Evolutionary conservation across 129 eudicot genomes (phyloP), one percentile per base, ranked within the genome.

Genomic region (Flaveria trinervia): DNA sequence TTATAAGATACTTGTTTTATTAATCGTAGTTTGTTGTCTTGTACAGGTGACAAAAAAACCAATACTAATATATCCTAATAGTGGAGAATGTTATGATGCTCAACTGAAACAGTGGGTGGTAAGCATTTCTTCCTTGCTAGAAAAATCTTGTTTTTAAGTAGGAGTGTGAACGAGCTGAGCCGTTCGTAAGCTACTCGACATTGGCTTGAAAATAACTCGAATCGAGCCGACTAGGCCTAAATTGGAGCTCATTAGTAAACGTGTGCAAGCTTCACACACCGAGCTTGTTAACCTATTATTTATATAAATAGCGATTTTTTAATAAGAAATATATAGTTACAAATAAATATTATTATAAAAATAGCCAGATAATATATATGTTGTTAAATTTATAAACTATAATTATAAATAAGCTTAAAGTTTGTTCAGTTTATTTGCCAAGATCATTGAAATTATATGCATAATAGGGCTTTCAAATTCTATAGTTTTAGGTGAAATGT

Each of bases 81-180:
- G 92, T 9, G 96, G 97, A 1, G 97, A 92, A 87, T 84, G 79
- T 45, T 92, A 92, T 70, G 92, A 89, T 71, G 92, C 77, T 57
- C 65, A 73, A 9, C 64, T 44, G 69, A 92, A 89, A 87, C 85
- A 92, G 70, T 89, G 97, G 97, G 88, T 89, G 93, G 97, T 92
- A 50, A 88, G 86, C 81, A 50, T 12, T 56, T 20, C 30, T 78
- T 20, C 64, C 54, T 64, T 39, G 11, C 7, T 41, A 25, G n/a
- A 55, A 12, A 6, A 14, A 44, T 20, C 11, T 71, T 15, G 17
- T 13, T 3, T 39, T 17, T 28, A 3, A 25, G n/a, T 64, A 33
- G 0, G 15, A 60, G 36, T 60, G 49, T 45, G 9, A 45, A 45
- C 49, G 49, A 45, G 49, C 49, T 2, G 14, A 45, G 14, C 2